Percentiles rank a stretch among this genome's conserved stretches.
These are phyloP conservation scores for Canavalia gladiata DNA, from an alignment of 306 rosid genomes.

Conservation along the genomic window DNA sequence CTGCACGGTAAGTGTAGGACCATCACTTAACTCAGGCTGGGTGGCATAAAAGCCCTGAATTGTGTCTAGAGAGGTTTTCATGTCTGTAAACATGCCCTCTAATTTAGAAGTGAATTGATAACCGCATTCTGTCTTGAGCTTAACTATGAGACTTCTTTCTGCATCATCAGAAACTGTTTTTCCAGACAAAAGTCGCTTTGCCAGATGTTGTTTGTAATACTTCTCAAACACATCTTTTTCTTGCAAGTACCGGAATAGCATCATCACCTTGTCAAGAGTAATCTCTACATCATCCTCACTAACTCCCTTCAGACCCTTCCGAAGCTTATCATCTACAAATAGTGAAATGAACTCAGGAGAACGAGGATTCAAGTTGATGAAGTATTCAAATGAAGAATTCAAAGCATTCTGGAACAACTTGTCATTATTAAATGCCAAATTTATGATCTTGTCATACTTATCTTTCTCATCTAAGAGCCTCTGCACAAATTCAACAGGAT, in stretches of 20 bases:
- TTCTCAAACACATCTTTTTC: conserved; percentile 87
- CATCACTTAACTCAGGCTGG: conserved; percentile 68
- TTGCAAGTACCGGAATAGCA: conserved; percentile 81
- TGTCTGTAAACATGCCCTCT: conserved; percentile 89
- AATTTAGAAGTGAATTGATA: conserved; percentile 82
- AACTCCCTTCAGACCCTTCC: conserved; percentile 82
- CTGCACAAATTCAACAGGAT: conserved; percentile 86
- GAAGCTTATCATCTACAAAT: conserved; percentile 83
- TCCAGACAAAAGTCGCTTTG: conserved; percentile 87
- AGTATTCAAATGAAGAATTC: conserved; percentile 79
- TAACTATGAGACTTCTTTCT: conserved; percentile 85
- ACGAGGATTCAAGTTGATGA: conserved; percentile 76
- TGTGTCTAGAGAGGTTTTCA: conserved; percentile 84
- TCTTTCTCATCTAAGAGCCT: conserved; percentile 81
- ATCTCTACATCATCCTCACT: conserved; percentile 82
- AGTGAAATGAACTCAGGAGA: conserved; percentile 88
- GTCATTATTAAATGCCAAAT: conserved; percentile 70
- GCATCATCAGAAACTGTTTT: conserved; percentile 86
- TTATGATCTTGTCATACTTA: conserved; percentile 74
- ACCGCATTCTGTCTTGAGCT: conserved; percentile 91
- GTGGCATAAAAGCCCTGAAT: conserved; percentile 78
- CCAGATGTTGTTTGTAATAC: conserved; percentile 88
- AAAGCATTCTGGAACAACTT: conserved; percentile 81
- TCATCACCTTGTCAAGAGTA: conserved; percentile 87
- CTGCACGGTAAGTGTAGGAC: conserved; percentile 81